Evolutionary conservation across 371 early-diverging fungal genomes (phyloP).

Genomic region (Mucor indicus): DNA sequence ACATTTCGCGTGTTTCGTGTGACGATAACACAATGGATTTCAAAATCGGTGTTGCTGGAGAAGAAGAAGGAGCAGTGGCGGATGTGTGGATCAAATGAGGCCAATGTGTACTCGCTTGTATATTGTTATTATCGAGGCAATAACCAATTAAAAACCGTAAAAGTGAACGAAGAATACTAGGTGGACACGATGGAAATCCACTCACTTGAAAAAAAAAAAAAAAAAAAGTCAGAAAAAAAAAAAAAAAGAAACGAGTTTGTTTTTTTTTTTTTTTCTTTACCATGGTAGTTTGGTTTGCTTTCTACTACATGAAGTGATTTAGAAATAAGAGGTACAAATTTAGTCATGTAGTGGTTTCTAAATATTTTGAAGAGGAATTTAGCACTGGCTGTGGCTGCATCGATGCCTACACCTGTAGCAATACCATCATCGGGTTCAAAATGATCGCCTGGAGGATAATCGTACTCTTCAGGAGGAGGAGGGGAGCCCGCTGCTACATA

Average conservation of each 20-base stretch:
- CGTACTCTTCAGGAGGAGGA: conserved; percentile 57
- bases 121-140: conserved; percentile 52
- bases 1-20: conserved; percentile 67
- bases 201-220: conserved; percentile 9
- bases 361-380: conserved; percentile 71
- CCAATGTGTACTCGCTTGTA: conserved; percentile 24
- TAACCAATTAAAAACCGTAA: conserved; percentile 66
- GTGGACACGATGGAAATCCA: conserved; percentile 74
- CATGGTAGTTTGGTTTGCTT: too few species aligned
- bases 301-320: conserved; percentile 36
- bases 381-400: conserved; percentile 64
- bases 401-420: conserved; percentile 65
- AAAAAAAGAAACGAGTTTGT: not conserved
- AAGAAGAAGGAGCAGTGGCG: conserved; percentile 39
- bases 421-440: conserved; percentile 61
- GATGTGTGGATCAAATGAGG: conserved; percentile 31
- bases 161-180: conserved; percentile 63
- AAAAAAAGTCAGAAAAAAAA: too few species aligned
- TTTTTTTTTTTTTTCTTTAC: conserved; percentile 16
- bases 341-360: conserved; percentile 61
- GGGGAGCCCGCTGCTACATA: conserved; percentile 68
- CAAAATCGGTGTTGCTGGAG: conserved; percentile 66
- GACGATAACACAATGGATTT: conserved; percentile 67
- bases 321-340: conserved; percentile 69
- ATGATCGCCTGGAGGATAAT: conserved; percentile 49